Base-by-base conservation (phyloP, 768 basidiomycete species). In the Pholiota conissans region DNA sequence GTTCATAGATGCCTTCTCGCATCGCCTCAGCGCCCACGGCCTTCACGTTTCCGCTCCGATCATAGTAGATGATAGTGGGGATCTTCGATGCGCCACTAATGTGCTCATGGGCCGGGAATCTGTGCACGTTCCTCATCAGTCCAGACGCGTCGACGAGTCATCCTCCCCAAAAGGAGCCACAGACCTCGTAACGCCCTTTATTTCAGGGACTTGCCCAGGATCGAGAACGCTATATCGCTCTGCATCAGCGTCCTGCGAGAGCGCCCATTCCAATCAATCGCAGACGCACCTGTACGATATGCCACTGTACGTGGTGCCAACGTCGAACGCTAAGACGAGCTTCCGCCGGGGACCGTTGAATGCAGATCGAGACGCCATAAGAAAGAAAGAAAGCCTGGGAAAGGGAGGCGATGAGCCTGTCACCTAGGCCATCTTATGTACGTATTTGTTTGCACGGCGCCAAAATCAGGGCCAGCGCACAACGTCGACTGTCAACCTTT, bases 21-120 rank as follows among this genome's bases (percentile, higher is more conserved):
- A 67, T 59, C 1, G 81, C 77, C 57, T 82, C 80, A 0, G 79
- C 79, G 0, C 83, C 83, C n/a, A 75, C 66, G 0, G 81, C 83
- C 27, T 65, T 69, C 2, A 77, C 70, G 2, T 24, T 53, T 1
- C 79, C 81, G 3, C 62, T 40, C 0, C 52, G 49, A 56, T 82
- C 79, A 54, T 84, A 84, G 59, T 79, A 82, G 28, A 68, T 63
- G 35, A 66, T 52, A 1, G 67, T 66, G 1, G 65, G 67, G 6
- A 67, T 63, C 52, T 68, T 84, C 8, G 72, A 76, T 30, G 77
- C 76, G 0, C 78, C 78, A 3, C 73, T 76, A 28, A 76, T 68
- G 0, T 71, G 69, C 11, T 78, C 76, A 51, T 82, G 79, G 0
- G 73, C 76, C 4, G 82, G 81, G 60, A 75, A 83, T 55, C 82